Conservation (phyloP, 2,329 filamentous ascomycete species). For the Acrocalymma vagum region DNA sequence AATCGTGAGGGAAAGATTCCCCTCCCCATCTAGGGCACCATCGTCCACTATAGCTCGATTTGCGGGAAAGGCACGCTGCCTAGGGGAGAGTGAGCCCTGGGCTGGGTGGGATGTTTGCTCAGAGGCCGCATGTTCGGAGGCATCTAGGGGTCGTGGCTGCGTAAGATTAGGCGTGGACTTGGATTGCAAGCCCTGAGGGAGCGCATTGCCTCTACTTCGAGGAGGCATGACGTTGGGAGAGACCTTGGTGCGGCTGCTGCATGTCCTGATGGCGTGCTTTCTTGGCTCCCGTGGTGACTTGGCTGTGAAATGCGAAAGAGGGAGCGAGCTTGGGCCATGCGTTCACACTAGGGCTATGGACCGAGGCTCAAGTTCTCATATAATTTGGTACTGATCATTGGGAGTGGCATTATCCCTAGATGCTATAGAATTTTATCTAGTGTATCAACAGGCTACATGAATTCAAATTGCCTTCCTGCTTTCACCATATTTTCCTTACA, state of each 20-base stretch:
- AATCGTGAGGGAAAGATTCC: conserved; percentile 23
- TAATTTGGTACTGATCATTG: not conserved
- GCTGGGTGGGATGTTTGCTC: conserved; percentile 10
- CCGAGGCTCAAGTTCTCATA: conserved; percentile 10
- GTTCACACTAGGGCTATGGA: conserved; percentile 23
- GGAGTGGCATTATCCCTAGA: not conserved
- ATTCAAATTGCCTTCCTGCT: not conserved
- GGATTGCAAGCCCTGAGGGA: conserved; percentile 53
- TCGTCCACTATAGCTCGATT: conserved; percentile 42
- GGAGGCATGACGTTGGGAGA: conserved; percentile 49
- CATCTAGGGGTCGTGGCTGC: conserved; percentile 46
- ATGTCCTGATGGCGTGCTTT: conserved; percentile 30
- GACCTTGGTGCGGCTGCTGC: conserved; percentile 7
- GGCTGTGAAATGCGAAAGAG: no score
- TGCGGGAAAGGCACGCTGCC: conserved; percentile 43
- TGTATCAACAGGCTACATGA: not conserved
- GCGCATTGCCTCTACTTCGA: conserved; percentile 51
- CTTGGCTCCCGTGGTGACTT: conserved; percentile 11
- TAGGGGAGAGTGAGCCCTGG: conserved; percentile 27
- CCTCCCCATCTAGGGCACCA: conserved; percentile 23
- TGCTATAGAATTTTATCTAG: not conserved
- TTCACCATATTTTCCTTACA: conserved; percentile 35
- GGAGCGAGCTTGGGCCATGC: conserved; percentile 5
- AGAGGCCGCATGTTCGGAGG: conserved; percentile 8
- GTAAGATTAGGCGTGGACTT: conserved; percentile 58